Percentiles rank a stretch among this genome's conserved stretches.
These are phyloP conservation scores for Cenchrus purpureus DNA, from an alignment of 176 grass and related monocot species.

Conservation along the genomic window DNA sequence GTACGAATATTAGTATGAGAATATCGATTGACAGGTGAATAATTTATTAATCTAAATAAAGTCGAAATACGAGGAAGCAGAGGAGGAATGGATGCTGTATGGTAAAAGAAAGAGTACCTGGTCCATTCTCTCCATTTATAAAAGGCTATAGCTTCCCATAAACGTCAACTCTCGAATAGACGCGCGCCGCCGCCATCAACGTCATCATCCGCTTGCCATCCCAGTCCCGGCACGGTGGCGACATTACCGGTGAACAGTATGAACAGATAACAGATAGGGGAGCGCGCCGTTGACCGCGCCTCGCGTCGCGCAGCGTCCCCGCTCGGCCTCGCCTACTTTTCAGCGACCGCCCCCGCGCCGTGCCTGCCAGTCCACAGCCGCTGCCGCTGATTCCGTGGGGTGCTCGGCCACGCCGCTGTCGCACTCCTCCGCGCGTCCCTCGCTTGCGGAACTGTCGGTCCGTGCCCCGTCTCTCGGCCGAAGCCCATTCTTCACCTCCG, in stretches of 20 bases:
- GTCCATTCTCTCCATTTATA: background rate
- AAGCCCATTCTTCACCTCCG: background rate
- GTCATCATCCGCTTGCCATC: background rate
- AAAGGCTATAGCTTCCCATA: background rate
- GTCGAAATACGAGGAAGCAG: too few relatives aligned
- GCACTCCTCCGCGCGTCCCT: background rate
- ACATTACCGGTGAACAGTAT: background rate
- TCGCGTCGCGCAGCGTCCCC: background rate
- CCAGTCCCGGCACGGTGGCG: background rate
- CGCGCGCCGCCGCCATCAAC: background rate
- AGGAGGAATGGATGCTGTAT: too few relatives aligned
- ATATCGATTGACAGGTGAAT: too few relatives aligned
- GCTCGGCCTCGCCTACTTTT: background rate
- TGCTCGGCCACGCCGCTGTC: conserved; percentile 19
- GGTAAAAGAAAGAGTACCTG: too few relatives aligned
- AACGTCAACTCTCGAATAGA: background rate
- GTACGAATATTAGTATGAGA: too few relatives aligned
- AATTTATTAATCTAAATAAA: too few relatives aligned
- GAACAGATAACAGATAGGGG: background rate
- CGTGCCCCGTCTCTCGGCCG: background rate
- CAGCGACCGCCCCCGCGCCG: background rate
- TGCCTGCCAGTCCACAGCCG: background rate
- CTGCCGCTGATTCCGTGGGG: background rate
- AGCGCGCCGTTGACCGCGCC: conserved; percentile 1
- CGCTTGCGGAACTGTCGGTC: background rate